Evolutionary conservation across 2,329 filamentous ascomycete species (phyloP), one percentile per base, ranked within the genome.

Genomic region (Monilinia fructigena): DNA sequence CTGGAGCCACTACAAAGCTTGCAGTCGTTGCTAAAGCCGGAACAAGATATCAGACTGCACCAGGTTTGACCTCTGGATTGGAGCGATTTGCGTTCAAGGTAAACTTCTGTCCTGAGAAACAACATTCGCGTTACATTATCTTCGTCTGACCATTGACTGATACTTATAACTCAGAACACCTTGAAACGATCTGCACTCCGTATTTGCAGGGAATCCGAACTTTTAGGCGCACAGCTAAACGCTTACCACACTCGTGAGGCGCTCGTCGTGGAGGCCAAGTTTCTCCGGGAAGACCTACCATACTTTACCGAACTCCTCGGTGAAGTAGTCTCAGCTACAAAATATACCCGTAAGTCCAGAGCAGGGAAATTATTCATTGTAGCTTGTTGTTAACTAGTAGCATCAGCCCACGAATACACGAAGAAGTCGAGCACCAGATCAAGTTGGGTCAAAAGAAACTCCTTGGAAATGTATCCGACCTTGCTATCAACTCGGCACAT

Each of bases 51-150:
- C 89, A 99, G 83, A 86, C 91, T 71, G 85, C 91, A 73, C 95
- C 95, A 70, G 95, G 95, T 72, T 85, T 97, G 79, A 90, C 94
- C 71, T 90, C 93, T 77, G 94, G 90, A 67, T 86, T 99, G 72
- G 91, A 95, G 83, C 91, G 92, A 79, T 99, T 96, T 83, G 94
- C 96, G 72, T 99, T 97, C 88, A 96, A 96, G 91, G 95, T 77
- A 66, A 40, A 71, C 48, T 35, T n/a, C 45, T n/a, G 47, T 18
- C 1, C 28, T 53, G 42, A 60, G 66, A 67, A 69, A 74, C 20
- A 61, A 60, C 58, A 50, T 42, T 54, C 54, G 10, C 47, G 31
- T 52, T 62, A 23, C 48, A 26, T 54, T 35, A 26, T 48, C 26
- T 26, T 14, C 26, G 38, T 45, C 31, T 65, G 52, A 54, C 28